A percentile compares a stretch with the other conserved stretches of the same genome.
phyloP scores from a whole-genome alignment of 2,329 filamentous ascomycete species.

The Hymenoscyphus fraxineus region DNA sequence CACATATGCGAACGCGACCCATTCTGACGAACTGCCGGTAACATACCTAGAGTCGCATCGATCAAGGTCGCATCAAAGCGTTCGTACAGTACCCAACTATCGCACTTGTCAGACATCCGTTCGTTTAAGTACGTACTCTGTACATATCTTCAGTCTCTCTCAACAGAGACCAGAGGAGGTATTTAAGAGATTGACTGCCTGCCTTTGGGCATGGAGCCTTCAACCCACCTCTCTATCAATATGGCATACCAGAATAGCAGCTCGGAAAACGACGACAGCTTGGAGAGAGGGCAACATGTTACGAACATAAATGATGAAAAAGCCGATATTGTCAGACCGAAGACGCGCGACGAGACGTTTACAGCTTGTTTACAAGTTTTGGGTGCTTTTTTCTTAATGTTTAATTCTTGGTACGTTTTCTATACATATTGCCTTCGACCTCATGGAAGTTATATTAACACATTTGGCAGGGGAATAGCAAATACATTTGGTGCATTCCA shows the following conservation, averaged over 20 bases:
- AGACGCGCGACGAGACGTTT: neutral
- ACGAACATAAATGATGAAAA: neutral
- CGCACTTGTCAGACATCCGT: neutral
- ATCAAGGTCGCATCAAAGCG: neutral
- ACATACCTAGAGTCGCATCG: neutral
- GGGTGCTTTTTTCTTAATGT: conserved; percentile 5
- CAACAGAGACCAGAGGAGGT: neutral
- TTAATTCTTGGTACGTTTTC: conserved; percentile 42
- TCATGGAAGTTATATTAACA: neutral
- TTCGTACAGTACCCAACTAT: neutral
- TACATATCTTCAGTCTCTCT: neutral
- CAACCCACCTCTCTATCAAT: neutral
- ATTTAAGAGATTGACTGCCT: neutral
- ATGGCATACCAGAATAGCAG: neutral
- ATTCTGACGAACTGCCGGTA: neutral
- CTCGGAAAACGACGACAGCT: neutral
- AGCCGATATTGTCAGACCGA: neutral
- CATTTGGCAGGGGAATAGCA: conserved; percentile 19
- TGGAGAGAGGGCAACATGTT: neutral
- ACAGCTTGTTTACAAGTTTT: conserved; percentile 9
- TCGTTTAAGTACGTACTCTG: neutral
- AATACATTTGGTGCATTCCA: conserved; percentile 39
- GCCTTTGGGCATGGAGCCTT: neutral
- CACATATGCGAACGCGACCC: neutral
- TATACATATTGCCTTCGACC: neutral